Percentiles rank a stretch among this genome's conserved stretches.
Conservation (phyloP, 306 rosid genomes). For the Cotoneaster glaucophyllus region DNA sequence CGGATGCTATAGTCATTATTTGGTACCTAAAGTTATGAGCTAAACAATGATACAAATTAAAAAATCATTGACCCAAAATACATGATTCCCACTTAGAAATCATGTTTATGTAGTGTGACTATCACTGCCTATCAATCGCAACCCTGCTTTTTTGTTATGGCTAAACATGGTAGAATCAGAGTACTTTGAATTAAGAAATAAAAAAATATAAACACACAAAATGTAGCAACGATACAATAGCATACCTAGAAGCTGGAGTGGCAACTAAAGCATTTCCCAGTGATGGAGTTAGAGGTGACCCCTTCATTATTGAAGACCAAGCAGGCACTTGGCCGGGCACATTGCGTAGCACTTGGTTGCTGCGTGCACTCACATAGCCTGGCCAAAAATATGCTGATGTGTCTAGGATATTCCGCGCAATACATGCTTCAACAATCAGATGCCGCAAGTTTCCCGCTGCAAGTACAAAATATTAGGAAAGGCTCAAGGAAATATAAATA, state of each 20-base stretch:
- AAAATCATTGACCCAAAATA: conserved; percentile 5
- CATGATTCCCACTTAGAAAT: neutral
- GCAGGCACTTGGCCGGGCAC: conserved; percentile 47
- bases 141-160: neutral
- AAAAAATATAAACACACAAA: neutral
- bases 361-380: conserved; percentile 65
- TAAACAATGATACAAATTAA: neutral
- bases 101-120: neutral
- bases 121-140: neutral
- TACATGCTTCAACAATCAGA: conserved; percentile 90
- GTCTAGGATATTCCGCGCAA: conserved; percentile 71
- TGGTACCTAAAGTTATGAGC: neutral
- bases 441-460: conserved; percentile 88
- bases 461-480: conserved; percentile 19
- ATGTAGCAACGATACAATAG: neutral
- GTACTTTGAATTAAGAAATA: neutral
- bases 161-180: neutral
- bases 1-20: conserved; percentile 7
- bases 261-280: conserved; percentile 60
- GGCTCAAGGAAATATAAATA: conserved; percentile 8
- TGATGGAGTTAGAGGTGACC: conserved; percentile 59
- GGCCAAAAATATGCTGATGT: conserved; percentile 89
- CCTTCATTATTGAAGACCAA: conserved; percentile 86
- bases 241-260: conserved; percentile 93
- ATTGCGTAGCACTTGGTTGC: conserved; percentile 56